Percentiles rank a stretch among this genome's conserved stretches.
Evolutionary conservation across 139 green algal species (phyloP).

Genomic region (Auxenochlorella pyrenoidosa): DNA sequence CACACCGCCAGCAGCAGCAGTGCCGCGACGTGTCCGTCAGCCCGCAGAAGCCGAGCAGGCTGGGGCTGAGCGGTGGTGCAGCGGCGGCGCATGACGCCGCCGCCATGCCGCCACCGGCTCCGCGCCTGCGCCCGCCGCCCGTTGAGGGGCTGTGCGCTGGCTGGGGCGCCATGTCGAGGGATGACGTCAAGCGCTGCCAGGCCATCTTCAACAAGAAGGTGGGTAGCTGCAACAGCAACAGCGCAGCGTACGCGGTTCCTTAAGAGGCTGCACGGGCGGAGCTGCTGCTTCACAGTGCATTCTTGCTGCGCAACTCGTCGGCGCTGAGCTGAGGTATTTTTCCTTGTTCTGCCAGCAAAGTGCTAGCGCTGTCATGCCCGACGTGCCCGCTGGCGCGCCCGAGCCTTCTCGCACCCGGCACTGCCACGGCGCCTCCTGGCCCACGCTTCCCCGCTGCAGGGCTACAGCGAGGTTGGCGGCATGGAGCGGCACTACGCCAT

Average conservation of each 20-base stretch:
- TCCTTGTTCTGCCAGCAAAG: no score
- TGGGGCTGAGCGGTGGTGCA: not conserved
- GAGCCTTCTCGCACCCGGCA: no score
- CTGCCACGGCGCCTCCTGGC: not conserved
- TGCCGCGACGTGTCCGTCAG: not conserved
- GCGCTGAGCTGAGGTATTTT: no score
- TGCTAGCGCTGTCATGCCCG: no score
- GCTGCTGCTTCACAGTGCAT: not conserved
- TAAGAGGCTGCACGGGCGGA: not conserved
- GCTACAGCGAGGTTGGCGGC: conserved; percentile 21
- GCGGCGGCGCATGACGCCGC: not conserved
- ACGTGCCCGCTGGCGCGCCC: no score
- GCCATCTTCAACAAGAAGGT: conserved; percentile 30
- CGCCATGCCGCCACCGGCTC: not conserved
- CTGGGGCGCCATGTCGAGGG: conserved; percentile 10
- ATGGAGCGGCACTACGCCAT: conserved; percentile 27
- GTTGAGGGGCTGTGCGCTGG: not conserved
- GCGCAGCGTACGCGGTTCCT: not conserved
- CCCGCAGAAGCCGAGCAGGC: conserved; percentile 1
- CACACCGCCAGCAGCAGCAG: not conserved
- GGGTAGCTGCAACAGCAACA: not conserved
- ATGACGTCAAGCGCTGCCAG: conserved; percentile 25
- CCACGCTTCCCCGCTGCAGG: not conserved
- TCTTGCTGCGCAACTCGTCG: no score
- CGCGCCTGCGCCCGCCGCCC: not conserved